These are phyloP conservation scores for Orbilia brochopaga DNA, from an alignment of 2,329 filamentous ascomycete species.

Conservation along the genomic window DNA sequence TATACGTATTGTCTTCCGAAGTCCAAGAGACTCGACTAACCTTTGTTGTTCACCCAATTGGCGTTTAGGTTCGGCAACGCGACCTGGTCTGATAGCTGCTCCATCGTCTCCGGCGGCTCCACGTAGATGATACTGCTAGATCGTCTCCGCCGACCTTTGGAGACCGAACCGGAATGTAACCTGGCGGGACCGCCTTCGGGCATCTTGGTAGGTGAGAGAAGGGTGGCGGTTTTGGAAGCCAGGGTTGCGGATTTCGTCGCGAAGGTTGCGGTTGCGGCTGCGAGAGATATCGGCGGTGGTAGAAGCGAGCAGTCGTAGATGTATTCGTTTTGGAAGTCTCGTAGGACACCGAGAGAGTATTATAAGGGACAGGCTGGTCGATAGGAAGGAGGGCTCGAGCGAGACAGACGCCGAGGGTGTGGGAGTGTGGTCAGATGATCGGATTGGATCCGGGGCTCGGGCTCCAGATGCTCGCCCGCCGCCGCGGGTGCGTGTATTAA, in stretches of 20 bases:
- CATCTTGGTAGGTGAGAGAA: slow-evolving; percentile 49
- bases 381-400: not conserved
- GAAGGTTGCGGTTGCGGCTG: slow-evolving; percentile 15
- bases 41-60: slow-evolving; percentile 99
- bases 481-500: slow-evolving; percentile 15
- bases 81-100: slow-evolving; percentile 96
- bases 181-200: slow-evolving; percentile 47
- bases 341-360: not conserved
- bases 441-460: slow-evolving; percentile 12
- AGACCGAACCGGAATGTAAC: slow-evolving; percentile 55
- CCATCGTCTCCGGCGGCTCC: slow-evolving; percentile 92
- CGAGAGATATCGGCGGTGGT: slow-evolving; percentile 4
- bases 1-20: slow-evolving; percentile 1
- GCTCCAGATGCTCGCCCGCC: not conserved
- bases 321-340: slow-evolving; percentile 5
- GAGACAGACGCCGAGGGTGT: not conserved
- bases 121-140: slow-evolving; percentile 99
- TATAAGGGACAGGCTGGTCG: slow-evolving; percentile 10
- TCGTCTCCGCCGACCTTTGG: slow-evolving; percentile 79
- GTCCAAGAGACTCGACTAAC: slow-evolving; percentile 63
- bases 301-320: not conserved
- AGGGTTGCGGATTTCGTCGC: slow-evolving; percentile 48
- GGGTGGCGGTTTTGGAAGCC: slow-evolving; percentile 52
- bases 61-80: slow-evolving; percentile 94
- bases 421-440: not conserved